Percentiles rank a stretch among this genome's conserved stretches.
Conservation (phyloP, 169 alveolate species). For the Plasmodium gallinaceum region DNA sequence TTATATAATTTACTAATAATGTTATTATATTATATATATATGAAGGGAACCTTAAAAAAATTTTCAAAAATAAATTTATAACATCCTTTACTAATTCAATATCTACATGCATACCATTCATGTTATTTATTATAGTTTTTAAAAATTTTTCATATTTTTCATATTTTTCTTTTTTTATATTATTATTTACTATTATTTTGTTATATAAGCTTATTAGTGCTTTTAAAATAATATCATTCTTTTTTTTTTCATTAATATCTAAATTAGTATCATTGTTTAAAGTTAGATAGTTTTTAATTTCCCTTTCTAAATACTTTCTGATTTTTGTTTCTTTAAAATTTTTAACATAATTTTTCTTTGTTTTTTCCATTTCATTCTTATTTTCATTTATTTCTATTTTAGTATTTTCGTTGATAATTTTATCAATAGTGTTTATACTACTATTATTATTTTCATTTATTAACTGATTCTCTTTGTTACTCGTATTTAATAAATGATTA, state of each 20-base stretch:
- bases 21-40: conserved; percentile 71
- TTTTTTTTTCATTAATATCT: conserved; percentile 75
- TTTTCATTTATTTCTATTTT: not conserved
- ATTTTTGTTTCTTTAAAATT: conserved; percentile 14
- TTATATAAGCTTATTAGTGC: conserved; percentile 43
- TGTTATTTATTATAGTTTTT: conserved; percentile 50
- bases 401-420: not conserved
- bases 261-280: conserved; percentile 37
- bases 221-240: conserved; percentile 59
- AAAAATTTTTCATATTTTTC: conserved; percentile 55
- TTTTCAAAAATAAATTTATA: conserved; percentile 34
- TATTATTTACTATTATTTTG: conserved; percentile 36
- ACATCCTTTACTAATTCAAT: conserved; percentile 57
- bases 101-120: conserved; percentile 73
- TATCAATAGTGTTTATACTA: not conserved
- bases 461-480: not conserved
- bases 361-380: not conserved
- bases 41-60: conserved; percentile 53
- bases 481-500: too few relatives aligned
- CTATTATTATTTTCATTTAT: not conserved
- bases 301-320: conserved; percentile 21
- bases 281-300: conserved; percentile 35
- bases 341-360: not conserved
- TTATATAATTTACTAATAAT: conserved; percentile 69
- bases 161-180: conserved; percentile 54